Evolutionary conservation across 2,329 filamentous ascomycete species (phyloP).

Genomic region (Aspergillus pseudonomiae): DNA sequence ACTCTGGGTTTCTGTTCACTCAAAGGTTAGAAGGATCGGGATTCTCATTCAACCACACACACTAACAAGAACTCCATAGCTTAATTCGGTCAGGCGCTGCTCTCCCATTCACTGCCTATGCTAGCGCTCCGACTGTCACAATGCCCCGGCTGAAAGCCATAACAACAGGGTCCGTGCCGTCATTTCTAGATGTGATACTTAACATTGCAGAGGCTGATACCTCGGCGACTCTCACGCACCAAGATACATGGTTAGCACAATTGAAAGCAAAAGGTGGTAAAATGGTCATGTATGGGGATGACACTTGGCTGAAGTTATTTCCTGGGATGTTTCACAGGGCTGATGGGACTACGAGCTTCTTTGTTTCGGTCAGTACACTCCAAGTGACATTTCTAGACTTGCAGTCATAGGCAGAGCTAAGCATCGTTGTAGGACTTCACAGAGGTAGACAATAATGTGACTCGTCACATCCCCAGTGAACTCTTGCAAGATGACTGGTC

Average conservation of each 20-base stretch:
- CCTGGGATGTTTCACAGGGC: constrained; percentile 81
- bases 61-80: constrained; percentile 49
- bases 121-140: constrained; percentile 94
- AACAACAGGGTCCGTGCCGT: constrained; percentile 96
- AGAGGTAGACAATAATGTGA: constrained; percentile 97
- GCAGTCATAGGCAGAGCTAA: constrained; percentile 20
- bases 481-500: constrained; percentile 81
- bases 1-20: constrained; percentile 83
- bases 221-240: constrained; percentile 79
- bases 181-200: constrained; percentile 93
- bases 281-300: constrained; percentile 93
- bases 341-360: constrained; percentile 97
- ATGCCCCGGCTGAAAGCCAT: constrained; percentile 98
- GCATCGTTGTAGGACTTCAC: constrained; percentile 74
- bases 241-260: constrained; percentile 96
- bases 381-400: neutral
- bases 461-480: constrained; percentile 80
- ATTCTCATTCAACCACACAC: neutral
- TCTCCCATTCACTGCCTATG: constrained; percentile 92
- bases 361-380: constrained; percentile 76
- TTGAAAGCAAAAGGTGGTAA: constrained; percentile 77
- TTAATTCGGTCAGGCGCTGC: constrained; percentile 82
- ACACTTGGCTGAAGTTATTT: constrained; percentile 98
- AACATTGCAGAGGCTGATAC: constrained; percentile 96
- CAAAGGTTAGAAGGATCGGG: constrained; percentile 66